Evolutionary conservation across 2,329 filamentous ascomycete species (phyloP).

Genomic region (Aspergillus sp.): DNA sequence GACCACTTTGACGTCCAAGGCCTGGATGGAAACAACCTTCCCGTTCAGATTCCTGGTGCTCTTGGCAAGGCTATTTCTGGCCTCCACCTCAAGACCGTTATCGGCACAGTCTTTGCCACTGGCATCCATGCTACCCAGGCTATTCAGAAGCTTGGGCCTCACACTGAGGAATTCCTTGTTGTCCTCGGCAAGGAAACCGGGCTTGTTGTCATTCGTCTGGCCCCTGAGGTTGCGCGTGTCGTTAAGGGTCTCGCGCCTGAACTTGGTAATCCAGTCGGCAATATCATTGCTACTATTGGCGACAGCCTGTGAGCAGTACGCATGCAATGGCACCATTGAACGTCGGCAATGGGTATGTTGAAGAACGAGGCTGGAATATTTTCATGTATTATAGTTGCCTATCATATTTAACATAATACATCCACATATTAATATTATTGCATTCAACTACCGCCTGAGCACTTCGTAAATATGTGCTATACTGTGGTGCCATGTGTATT

Average conservation of each 20-base stretch:
- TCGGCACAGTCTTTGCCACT: conserved; percentile 6
- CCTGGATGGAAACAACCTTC: neutral
- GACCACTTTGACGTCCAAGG: neutral
- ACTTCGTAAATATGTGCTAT: neutral
- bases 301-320: conserved; percentile 1
- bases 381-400: conserved; percentile 12
- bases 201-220: neutral
- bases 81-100: neutral
- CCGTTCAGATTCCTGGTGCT: neutral
- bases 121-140: neutral
- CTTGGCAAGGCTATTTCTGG: neutral
- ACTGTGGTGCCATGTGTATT: neutral
- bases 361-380: conserved; percentile 1
- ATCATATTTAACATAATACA: conserved; percentile 8
- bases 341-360: neutral
- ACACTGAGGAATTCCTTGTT: neutral
- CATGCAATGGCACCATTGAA: neutral
- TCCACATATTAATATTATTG: neutral
- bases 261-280: neutral
- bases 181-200: neutral
- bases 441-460: neutral
- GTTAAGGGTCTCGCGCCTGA: neutral
- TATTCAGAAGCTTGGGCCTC: neutral
- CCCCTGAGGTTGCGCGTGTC: neutral
- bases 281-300: neutral